Conservation (phyloP, 768 basidiomycete genomes). For the Royoungia palumana region DNA sequence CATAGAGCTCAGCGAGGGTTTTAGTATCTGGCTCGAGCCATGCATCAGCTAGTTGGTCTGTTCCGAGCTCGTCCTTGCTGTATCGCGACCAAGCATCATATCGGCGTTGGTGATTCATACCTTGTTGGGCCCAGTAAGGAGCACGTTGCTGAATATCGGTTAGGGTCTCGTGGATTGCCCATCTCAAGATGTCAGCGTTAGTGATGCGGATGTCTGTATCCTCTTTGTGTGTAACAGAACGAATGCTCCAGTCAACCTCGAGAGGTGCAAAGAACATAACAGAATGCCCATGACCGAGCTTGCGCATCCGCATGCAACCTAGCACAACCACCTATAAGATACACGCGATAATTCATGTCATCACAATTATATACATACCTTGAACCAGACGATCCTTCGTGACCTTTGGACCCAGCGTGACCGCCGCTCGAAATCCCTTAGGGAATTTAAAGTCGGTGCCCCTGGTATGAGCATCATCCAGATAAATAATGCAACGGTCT, state of each 20-base stretch:
- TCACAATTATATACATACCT: too few relatives aligned
- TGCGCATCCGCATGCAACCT: slow-evolving; percentile 52
- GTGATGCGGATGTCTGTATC: not conserved
- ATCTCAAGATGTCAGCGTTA: slow-evolving; percentile 35
- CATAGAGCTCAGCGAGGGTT: slow-evolving; percentile 35
- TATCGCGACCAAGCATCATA: slow-evolving; percentile 14
- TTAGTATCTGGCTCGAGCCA: slow-evolving; percentile 40
- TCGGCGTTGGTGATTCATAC: slow-evolving; percentile 11
- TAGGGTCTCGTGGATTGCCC: slow-evolving; percentile 45
- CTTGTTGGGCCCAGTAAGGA: slow-evolving; percentile 41
- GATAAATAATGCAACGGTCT: slow-evolving; percentile 32
- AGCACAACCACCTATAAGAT: too few relatives aligned
- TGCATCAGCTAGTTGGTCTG: slow-evolving; percentile 1
- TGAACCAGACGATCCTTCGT: too few relatives aligned
- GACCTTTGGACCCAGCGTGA: too few relatives aligned
- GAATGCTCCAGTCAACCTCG: slow-evolving; percentile 38
- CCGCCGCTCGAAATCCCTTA: too few relatives aligned
- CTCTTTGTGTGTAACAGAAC: slow-evolving; percentile 16
- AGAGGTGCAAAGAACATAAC: slow-evolving; percentile 44
- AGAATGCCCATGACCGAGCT: slow-evolving; percentile 43
- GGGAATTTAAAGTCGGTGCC: slow-evolving; percentile 38
- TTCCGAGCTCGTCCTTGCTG: not conserved
- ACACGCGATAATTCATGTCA: too few relatives aligned
- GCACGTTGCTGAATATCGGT: slow-evolving; percentile 34
- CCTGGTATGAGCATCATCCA: slow-evolving; percentile 37